A percentile compares a stretch with the other conserved stretches of the same genome.
Conservation (phyloP, 345 rosid species). For the Eucalyptus melliodora region DNA sequence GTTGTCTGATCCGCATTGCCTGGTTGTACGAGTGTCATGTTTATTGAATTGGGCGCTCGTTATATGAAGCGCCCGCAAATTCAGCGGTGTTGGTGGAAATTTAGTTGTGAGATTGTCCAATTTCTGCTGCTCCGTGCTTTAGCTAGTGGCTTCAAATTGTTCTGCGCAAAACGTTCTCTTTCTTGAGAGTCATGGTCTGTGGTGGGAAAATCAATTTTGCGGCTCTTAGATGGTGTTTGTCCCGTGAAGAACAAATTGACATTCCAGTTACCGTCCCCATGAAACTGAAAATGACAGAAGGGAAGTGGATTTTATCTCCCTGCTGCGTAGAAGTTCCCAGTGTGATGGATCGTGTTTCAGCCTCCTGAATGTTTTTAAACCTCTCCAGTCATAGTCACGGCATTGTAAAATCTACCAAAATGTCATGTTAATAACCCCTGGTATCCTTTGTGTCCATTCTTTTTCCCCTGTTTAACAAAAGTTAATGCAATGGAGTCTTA, state of each 20-base stretch:
- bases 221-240: neutral
- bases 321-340: neutral
- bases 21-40: neutral
- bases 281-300: neutral
- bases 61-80: neutral
- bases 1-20: neutral
- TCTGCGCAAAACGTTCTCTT: neutral
- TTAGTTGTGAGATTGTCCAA: neutral
- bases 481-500: neutral
- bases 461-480: neutral
- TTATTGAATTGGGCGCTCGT: neutral
- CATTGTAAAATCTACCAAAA: neutral
- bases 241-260: neutral
- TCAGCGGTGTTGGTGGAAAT: neutral
- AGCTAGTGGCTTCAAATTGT: neutral
- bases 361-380: neutral
- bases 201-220: neutral
- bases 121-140: neutral
- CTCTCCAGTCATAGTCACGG: neutral
- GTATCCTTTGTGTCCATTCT: neutral
- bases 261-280: neutral
- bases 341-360: neutral
- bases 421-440: neutral
- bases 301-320: neutral
- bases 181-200: neutral